A percentile compares a stretch with the other conserved stretches of the same genome.
Conservation (phyloP, 331 rosid species). For the Spiraea crenata region DNA sequence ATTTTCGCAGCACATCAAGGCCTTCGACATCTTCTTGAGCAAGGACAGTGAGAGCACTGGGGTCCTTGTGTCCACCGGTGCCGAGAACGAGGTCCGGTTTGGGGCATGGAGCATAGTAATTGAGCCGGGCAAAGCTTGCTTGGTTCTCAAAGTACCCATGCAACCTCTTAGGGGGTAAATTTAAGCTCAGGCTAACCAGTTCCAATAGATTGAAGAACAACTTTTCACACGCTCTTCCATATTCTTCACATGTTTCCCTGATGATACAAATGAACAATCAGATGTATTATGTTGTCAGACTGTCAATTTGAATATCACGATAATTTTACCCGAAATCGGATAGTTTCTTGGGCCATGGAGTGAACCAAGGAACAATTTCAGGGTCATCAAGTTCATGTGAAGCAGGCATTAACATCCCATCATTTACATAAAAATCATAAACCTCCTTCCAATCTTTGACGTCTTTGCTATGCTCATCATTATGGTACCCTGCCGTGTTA, state of each 20-base stretch:
- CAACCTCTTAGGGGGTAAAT: neutral
- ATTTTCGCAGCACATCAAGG: conserved; percentile 10
- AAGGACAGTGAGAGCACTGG: conserved; percentile 6
- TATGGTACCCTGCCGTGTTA: conserved; percentile 11
- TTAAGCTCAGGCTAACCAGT: conserved; percentile 2
- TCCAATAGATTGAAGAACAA: conserved; percentile 1
- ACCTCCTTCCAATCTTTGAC: conserved; percentile 8
- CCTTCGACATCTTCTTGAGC: conserved; percentile 14
- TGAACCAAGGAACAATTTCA: conserved; percentile 8
- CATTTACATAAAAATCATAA: conserved; percentile 10
- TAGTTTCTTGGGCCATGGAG: conserved; percentile 9
- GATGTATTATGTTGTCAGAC: neutral
- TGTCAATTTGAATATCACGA: neutral
- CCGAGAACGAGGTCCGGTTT: conserved; percentile 13
- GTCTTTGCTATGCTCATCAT: conserved; percentile 12
- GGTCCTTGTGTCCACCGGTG: conserved; percentile 7
- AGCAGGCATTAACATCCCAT: conserved; percentile 15
- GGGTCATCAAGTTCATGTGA: conserved; percentile 14
- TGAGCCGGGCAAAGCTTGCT: conserved; percentile 15
- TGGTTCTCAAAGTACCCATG: conserved; percentile 10
- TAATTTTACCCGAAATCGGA: neutral
- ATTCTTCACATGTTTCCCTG: conserved; percentile 10
- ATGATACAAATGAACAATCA: too few species aligned
- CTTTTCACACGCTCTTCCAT: conserved; percentile 1
- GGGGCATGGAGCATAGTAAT: conserved; percentile 4